Conservation (phyloP, 2,329 filamentous ascomycete genomes). For the Alternaria sp. region DNA sequence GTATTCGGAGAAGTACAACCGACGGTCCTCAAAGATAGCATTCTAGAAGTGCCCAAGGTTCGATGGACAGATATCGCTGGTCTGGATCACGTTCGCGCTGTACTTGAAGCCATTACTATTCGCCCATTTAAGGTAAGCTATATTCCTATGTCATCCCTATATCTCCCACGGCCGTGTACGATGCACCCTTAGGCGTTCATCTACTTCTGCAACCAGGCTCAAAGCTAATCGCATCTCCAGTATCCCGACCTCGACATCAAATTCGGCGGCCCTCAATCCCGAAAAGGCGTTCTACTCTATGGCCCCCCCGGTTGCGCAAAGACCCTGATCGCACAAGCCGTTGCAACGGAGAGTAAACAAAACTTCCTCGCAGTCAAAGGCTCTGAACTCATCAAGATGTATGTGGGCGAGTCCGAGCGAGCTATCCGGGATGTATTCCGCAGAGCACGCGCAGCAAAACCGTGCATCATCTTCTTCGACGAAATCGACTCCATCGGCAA, state of each 20-base stretch:
- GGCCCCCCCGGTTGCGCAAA: slow-evolving; percentile 95
- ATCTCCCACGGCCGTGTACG: not conserved
- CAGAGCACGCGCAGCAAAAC: slow-evolving; percentile 82
- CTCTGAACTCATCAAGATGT: slow-evolving; percentile 93
- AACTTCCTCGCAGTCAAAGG: slow-evolving; percentile 97
- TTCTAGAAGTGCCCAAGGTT: slow-evolving; percentile 85
- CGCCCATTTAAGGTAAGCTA: slow-evolving; percentile 61
- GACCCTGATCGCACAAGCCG: slow-evolving; percentile 87
- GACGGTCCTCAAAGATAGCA: slow-evolving; percentile 86
- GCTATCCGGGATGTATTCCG: slow-evolving; percentile 84
- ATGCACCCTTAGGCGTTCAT: not conserved
- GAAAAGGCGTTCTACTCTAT: slow-evolving; percentile 86
- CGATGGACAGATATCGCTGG: slow-evolving; percentile 89
- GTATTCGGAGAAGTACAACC: slow-evolving; percentile 76
- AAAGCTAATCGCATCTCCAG: slow-evolving; percentile 22
- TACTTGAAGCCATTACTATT: slow-evolving; percentile 63
- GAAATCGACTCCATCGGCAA: slow-evolving; percentile 88
- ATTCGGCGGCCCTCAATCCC: slow-evolving; percentile 53
- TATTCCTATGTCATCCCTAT: no score
- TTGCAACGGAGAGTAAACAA: slow-evolving; percentile 87
- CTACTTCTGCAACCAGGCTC: not conserved
- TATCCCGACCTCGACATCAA: slow-evolving; percentile 44
- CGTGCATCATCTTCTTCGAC: slow-evolving; percentile 95
- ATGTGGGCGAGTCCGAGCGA: slow-evolving; percentile 92
- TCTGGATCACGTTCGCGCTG: slow-evolving; percentile 73